These are phyloP conservation scores for Xylona heveae DNA, from an alignment of 495 filamentous ascomycete genomes.

Conservation along the genomic window DNA sequence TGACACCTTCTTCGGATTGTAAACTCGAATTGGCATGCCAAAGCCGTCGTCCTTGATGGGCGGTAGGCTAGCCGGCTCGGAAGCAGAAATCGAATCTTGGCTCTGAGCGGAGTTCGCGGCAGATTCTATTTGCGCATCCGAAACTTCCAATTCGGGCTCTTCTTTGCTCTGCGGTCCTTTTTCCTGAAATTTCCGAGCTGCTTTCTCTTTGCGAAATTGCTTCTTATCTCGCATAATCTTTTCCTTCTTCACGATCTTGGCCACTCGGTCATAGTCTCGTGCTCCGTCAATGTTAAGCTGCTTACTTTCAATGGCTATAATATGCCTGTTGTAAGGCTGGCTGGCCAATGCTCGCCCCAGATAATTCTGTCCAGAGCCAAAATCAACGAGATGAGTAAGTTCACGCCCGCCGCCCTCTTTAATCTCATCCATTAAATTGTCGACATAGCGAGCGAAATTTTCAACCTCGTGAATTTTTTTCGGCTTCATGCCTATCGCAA, in stretches of 20 bases:
- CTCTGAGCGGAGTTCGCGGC: not conserved
- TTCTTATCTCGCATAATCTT: slow-evolving; percentile 59
- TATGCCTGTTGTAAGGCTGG: slow-evolving; percentile 62
- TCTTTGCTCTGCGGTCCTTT: slow-evolving; percentile 15
- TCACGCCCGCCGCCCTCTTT: slow-evolving; percentile 4
- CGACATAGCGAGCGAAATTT: slow-evolving; percentile 40
- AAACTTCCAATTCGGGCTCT: slow-evolving; percentile 4
- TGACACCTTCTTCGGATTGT: not conserved
- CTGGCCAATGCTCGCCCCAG: slow-evolving; percentile 72
- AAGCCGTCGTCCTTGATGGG: no score
- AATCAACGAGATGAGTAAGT: slow-evolving; percentile 82
- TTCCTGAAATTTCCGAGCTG: slow-evolving; percentile 17
- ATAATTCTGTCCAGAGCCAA: slow-evolving; percentile 92
- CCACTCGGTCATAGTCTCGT: slow-evolving; percentile 56
- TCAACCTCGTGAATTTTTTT: slow-evolving; percentile 89
- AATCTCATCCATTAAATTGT: slow-evolving; percentile 17
- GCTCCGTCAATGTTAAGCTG: slow-evolving; percentile 70
- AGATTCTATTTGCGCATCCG: not conserved
- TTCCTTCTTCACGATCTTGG: slow-evolving; percentile 44
- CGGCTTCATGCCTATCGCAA: slow-evolving; percentile 79
- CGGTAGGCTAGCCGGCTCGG: no score
- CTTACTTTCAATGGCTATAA: slow-evolving; percentile 80
- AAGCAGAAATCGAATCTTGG: not conserved
- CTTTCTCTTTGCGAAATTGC: slow-evolving; percentile 28
- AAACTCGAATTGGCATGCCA: no score